Conservation (phyloP, 257 asterid genomes). For the Solanum pennellii region DNA sequence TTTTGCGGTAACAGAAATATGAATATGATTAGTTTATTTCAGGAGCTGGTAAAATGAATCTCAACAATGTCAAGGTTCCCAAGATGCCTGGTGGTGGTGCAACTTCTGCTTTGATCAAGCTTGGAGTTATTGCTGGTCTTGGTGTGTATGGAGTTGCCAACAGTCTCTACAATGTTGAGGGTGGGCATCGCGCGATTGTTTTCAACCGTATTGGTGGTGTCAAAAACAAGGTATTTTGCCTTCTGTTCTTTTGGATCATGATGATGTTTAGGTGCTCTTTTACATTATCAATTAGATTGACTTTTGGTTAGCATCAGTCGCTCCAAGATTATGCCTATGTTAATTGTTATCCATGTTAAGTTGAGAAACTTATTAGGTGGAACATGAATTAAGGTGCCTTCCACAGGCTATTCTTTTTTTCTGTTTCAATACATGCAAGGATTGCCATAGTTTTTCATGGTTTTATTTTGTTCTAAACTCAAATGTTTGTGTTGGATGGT, state of each 20-base stretch:
- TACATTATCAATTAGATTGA: background rate
- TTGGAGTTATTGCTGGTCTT: conserved; percentile 57
- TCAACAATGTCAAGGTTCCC: conserved; percentile 61
- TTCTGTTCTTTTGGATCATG: background rate
- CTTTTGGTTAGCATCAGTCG: background rate
- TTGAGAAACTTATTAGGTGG: background rate
- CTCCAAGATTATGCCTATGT: background rate
- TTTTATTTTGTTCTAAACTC: background rate
- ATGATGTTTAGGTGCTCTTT: background rate
- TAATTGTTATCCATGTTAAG: background rate
- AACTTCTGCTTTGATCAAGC: conserved; percentile 43
- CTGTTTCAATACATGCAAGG: background rate
- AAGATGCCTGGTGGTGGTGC: conserved; percentile 73
- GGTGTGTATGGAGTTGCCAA: conserved; percentile 58
- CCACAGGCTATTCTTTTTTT: background rate
- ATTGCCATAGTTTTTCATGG: background rate
- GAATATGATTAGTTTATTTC: conserved; percentile 2
- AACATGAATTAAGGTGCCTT: background rate
- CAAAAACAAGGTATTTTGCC: conserved; percentile 54
- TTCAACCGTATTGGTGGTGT: conserved; percentile 69
- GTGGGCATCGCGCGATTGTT: conserved; percentile 89
- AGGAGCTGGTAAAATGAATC: conserved; percentile 45
- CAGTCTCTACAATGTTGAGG: conserved; percentile 90
- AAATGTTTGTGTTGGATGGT: background rate
- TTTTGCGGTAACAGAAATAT: background rate